Evolutionary conservation across 176 grass and related monocot species (phyloP).

Genomic region (Juncus inflexus): DNA sequence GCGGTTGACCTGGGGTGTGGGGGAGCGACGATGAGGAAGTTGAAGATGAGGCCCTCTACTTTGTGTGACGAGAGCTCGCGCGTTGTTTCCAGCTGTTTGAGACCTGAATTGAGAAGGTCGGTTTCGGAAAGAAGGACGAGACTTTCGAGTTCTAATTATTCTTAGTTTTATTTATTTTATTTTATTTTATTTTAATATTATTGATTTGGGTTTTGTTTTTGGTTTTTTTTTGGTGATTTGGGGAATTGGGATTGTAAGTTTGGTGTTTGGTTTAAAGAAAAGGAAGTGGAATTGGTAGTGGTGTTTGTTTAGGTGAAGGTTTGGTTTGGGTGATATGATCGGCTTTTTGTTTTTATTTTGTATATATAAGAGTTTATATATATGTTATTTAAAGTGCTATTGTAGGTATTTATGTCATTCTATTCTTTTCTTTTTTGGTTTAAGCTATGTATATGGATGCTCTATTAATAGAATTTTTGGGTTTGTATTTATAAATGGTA

Average conservation of each 20-base stretch:
- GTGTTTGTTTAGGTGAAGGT: background rate
- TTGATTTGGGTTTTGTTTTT: slow-evolving; percentile 34
- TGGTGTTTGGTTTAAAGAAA: background rate
- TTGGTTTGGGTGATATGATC: background rate
- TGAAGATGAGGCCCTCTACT: slow-evolving; percentile 40
- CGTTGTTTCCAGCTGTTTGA: slow-evolving; percentile 54
- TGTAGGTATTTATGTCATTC: too few relatives aligned
- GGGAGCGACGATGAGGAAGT: slow-evolving; percentile 48
- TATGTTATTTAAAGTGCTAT: too few relatives aligned
- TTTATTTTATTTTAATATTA: slow-evolving; percentile 27
- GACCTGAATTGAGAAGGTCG: slow-evolving; percentile 41
- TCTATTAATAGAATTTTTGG: too few relatives aligned
- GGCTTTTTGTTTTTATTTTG: background rate
- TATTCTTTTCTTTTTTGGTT: too few relatives aligned
- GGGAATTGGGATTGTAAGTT: too few relatives aligned
- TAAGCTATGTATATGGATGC: too few relatives aligned
- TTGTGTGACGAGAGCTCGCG: slow-evolving; percentile 46
- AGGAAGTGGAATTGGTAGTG: background rate
- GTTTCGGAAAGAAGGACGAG: slow-evolving; percentile 54
- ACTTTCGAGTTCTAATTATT: slow-evolving; percentile 27
- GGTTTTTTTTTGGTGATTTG: slow-evolving; percentile 28
- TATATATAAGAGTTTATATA: too few relatives aligned
- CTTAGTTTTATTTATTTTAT: slow-evolving; percentile 28
- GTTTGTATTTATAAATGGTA: too few relatives aligned
- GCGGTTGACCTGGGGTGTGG: slow-evolving; percentile 48